Evolutionary conservation across 768 basidiomycete genomes (phyloP).

Genomic region (Leccinum rimulosum): DNA sequence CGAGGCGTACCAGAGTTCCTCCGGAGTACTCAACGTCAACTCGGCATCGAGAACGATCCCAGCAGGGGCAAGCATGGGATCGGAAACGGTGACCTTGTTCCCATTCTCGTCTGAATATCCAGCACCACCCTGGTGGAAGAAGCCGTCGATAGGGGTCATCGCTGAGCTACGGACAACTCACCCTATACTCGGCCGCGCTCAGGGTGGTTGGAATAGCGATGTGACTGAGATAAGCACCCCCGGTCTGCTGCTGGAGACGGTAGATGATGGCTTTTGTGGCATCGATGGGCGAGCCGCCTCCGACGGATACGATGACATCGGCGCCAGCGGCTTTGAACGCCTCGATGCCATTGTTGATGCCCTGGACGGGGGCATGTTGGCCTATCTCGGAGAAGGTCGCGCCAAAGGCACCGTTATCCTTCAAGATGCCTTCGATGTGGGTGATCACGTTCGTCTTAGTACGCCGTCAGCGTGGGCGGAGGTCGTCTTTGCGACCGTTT

Average conservation of each 20-base stretch:
- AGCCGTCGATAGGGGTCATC: background rate
- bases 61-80: constrained; percentile 59
- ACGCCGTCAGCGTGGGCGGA: constrained; percentile 11
- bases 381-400: constrained; percentile 73
- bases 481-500: background rate
- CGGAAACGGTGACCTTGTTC: constrained; percentile 53
- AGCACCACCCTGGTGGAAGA: constrained; percentile 49
- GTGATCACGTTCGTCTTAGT: constrained; percentile 26
- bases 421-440: constrained; percentile 43
- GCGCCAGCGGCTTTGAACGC: constrained; percentile 54
- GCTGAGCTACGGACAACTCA: constrained; percentile 27
- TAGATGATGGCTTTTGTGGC: constrained; percentile 72
- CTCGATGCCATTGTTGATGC: constrained; percentile 55
- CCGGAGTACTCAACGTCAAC: constrained; percentile 69
- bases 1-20: constrained; percentile 59
- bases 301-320: constrained; percentile 69
- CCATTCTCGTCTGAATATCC: constrained; percentile 73
- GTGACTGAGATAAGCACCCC: constrained; percentile 53
- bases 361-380: constrained; percentile 67
- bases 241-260: constrained; percentile 54
- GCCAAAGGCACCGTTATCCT: constrained; percentile 55
- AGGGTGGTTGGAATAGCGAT: constrained; percentile 83
- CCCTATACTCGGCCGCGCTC: constrained; percentile 75
- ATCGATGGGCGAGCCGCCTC: constrained; percentile 81
- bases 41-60: constrained; percentile 79